Base-by-base conservation (phyloP, 2,329 filamentous ascomycete species). In the Talaromyces funiculosus region DNA sequence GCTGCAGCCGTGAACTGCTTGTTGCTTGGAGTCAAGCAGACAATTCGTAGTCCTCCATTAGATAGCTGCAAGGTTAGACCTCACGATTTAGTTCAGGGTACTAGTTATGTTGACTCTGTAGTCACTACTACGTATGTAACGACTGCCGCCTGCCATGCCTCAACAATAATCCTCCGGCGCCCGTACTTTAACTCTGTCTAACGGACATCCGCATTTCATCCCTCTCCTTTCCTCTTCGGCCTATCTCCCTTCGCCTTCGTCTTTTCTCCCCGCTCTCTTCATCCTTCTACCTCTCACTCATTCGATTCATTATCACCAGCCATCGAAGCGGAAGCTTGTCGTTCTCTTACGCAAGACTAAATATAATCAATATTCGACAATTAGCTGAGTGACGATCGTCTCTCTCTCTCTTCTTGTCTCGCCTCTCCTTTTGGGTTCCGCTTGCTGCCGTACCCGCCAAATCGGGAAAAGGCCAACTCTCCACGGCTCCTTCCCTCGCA, bases 251-350 rank as follows among this genome's bases (percentile, higher is more conserved):
- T 47, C 43, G 22, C 45, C 62, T 42, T 53, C 45, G 68, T 68
- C 63, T 53, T 62, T 38, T 38, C 60, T 42, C 60, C 55, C 60
- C 57, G 47, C 61, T 49, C 43, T 58, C 29, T 42, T 53, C 59
- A 65, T 61, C 61, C 57, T 71, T 70, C 70, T 68, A 72, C 67
- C 71, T 69, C 61, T 60, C 54, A 38, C 40, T 63, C 73, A 76
- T 72, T 81, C 77, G 76, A 77, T 79, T 72, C 67, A 67, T 67
- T 74, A 71, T 70, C 73, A 63, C 69, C 70, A 66, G 62, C 65
- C 35, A 20, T 37, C 51, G 29, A 16, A 55, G 66, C 69, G 65
- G 61, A 63, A 53, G 66, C 67, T 66, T 64, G 67, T 71, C 67
- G 64, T 67, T 69, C 66, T 69, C 65, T 60, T 62, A 53, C 47